Percentiles rank a stretch among this genome's conserved stretches.
phyloP scores from a whole-genome alignment of 257 asterid species.

The Solanum appendiculatum region DNA sequence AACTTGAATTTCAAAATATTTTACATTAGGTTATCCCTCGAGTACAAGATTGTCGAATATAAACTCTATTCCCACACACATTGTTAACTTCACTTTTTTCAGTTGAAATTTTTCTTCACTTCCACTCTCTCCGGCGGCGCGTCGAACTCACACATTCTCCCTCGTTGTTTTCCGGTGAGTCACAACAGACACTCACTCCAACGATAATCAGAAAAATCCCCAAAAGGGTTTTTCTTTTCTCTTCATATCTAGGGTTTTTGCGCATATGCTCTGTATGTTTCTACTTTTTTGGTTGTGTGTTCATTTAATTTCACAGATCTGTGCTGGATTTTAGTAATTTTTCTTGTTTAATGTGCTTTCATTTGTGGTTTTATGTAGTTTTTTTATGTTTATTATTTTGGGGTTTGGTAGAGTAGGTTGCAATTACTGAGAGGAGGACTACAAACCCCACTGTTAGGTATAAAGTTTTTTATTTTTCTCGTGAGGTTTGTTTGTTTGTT shows the following conservation, averaged over 20 bases:
- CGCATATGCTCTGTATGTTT: background rate
- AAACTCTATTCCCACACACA: background rate
- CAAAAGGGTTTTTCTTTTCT: background rate
- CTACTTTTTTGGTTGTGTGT: background rate
- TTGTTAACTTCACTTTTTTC: background rate
- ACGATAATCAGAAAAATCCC: background rate
- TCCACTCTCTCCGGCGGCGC: background rate
- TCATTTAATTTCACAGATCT: background rate
- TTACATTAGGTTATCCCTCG: background rate
- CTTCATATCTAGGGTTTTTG: slow-evolving; percentile 4
- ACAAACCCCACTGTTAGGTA: background rate
- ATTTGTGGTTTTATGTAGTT: background rate
- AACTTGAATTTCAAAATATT: background rate
- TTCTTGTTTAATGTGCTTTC: background rate
- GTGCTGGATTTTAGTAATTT: background rate
- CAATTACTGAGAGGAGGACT: background rate
- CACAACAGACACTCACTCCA: background rate
- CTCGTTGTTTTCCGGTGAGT: background rate
- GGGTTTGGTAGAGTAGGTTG: background rate
- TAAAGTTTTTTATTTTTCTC: background rate
- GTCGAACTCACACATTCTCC: background rate
- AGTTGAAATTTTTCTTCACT: background rate
- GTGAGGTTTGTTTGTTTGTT: background rate
- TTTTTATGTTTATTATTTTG: background rate
- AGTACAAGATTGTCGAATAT: background rate